Evolutionary conservation across 257 asterid genomes (phyloP).

Genomic region (Solanum lignicaule): DNA sequence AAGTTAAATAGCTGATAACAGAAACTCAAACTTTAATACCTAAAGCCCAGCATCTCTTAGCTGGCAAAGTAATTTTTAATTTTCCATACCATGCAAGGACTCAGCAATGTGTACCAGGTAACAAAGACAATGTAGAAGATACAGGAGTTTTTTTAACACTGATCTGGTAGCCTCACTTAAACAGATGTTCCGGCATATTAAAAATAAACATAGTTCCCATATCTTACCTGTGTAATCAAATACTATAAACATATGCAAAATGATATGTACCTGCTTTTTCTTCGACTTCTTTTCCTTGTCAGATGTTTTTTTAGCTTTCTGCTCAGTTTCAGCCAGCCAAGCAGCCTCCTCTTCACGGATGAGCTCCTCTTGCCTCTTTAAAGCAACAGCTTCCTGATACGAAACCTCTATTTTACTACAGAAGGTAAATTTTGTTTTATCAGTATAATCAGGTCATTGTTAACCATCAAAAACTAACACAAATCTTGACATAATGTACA

Average conservation of each 20-base stretch:
- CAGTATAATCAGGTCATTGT: neutral
- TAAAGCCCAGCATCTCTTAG: neutral
- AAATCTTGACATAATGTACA: neutral
- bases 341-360: constrained; percentile 93
- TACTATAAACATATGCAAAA: neutral
- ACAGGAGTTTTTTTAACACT: neutral
- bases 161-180: neutral
- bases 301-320: constrained; percentile 46
- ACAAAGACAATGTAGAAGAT: neutral
- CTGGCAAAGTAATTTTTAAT: neutral
- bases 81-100: neutral
- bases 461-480: neutral
- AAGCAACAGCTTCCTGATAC: constrained; percentile 82
- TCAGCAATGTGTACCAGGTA: neutral
- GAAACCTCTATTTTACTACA: constrained; percentile 82
- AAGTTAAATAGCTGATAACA: neutral
- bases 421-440: neutral
- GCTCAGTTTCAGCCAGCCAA: constrained; percentile 72
- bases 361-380: constrained; percentile 92
- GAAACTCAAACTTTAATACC: neutral
- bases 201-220: neutral
- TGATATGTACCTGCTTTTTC: constrained; percentile 43
- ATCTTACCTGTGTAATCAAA: neutral
- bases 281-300: constrained; percentile 69
- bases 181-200: neutral